Evolutionary conservation across 441 rosid genomes (phyloP).

Genomic region (Isatis lusitanica): DNA sequence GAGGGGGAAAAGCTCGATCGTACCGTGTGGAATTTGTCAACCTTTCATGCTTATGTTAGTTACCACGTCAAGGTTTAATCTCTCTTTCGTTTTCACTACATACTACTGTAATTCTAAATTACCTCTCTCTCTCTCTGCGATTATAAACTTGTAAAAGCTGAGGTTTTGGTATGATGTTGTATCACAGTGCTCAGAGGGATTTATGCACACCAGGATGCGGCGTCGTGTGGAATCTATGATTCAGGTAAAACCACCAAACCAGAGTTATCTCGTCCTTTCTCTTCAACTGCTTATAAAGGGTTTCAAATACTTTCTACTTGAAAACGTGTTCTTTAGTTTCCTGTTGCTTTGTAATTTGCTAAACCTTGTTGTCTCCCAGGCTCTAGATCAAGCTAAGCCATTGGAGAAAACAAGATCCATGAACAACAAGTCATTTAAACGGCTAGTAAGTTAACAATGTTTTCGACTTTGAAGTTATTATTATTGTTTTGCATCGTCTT

Average conservation of each 20-base stretch:
- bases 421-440: slow-evolving; percentile 75
- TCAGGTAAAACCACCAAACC: slow-evolving; percentile 50
- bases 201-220: slow-evolving; percentile 97
- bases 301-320: background rate
- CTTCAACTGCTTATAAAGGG: background rate
- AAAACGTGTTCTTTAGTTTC: background rate
- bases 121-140: background rate
- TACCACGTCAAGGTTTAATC: slow-evolving; percentile 85
- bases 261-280: background rate
- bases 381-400: slow-evolving; percentile 88
- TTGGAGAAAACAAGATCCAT: slow-evolving; percentile 60
- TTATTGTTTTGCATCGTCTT: background rate
- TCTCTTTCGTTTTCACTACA: slow-evolving; percentile 8
- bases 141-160: background rate
- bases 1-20: slow-evolving; percentile 85
- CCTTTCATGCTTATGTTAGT: slow-evolving; percentile 94
- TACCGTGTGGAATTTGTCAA: slow-evolving; percentile 83
- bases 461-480: no score
- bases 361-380: slow-evolving; percentile 44
- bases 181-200: slow-evolving; percentile 78
- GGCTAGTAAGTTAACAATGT: slow-evolving; percentile 56
- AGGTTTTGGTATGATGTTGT: background rate
- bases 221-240: slow-evolving; percentile 89
- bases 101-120: background rate
- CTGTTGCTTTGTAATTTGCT: background rate